A percentile compares a stretch with the other conserved stretches of the same genome.
Conservation (phyloP, 495 filamentous ascomycete species). For the Penicillium coprophilum region DNA sequence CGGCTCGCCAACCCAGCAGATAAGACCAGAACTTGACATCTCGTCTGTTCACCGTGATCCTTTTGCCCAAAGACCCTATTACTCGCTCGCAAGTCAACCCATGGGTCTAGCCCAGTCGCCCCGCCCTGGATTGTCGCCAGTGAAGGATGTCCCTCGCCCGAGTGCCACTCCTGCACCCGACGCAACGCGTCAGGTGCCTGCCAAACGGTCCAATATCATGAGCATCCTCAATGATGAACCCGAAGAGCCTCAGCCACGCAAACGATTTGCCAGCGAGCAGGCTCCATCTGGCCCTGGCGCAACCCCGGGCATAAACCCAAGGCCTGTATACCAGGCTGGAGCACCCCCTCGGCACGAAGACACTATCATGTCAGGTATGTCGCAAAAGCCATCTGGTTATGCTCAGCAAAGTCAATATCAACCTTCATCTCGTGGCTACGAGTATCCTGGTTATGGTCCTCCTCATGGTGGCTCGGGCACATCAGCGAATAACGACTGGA, state of each 20-base stretch:
- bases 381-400: slow-evolving; percentile 29
- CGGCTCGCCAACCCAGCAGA: slow-evolving; percentile 38
- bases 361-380: slow-evolving; percentile 9
- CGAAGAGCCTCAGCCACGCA: slow-evolving; percentile 53
- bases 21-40: slow-evolving; percentile 38
- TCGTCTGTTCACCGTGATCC: slow-evolving; percentile 43
- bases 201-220: slow-evolving; percentile 61
- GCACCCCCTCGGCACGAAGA: slow-evolving; percentile 33
- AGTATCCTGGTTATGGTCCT: slow-evolving; percentile 37
- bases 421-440: slow-evolving; percentile 37
- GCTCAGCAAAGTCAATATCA: slow-evolving; percentile 32
- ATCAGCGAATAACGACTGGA: slow-evolving; percentile 45
- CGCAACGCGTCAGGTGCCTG: slow-evolving; percentile 45
- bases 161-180: slow-evolving; percentile 42
- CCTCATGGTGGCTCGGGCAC: slow-evolving; percentile 26
- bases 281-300: slow-evolving; percentile 21
- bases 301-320: slow-evolving; percentile 12
- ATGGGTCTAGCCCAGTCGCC: slow-evolving; percentile 33
- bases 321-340: slow-evolving; percentile 20
- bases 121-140: slow-evolving; percentile 40
- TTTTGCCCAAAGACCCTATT: slow-evolving; percentile 36
- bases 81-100: slow-evolving; percentile 27
- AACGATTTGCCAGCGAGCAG: slow-evolving; percentile 48
- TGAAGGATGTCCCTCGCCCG: slow-evolving; percentile 40
- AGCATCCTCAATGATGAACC: slow-evolving; percentile 59